Evolutionary conservation across 2,329 filamentous ascomycete species (phyloP).

Genomic region (Chrysoporthe cubensis): DNA sequence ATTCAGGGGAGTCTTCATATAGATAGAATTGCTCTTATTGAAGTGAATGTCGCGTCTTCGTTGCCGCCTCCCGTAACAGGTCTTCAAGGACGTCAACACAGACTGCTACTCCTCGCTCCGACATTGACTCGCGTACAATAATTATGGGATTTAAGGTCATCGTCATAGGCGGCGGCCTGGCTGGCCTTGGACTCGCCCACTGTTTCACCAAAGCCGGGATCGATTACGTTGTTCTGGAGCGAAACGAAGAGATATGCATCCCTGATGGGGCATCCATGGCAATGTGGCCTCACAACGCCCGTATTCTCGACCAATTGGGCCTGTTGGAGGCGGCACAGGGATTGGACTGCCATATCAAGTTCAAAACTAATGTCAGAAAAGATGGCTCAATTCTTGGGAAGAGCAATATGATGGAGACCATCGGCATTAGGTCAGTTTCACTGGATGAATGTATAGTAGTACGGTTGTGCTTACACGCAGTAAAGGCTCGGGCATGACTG

Average conservation of each 20-base stretch:
- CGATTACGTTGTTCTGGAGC: conserved; percentile 38
- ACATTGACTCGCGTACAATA: background rate
- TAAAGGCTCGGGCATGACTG: conserved; percentile 34
- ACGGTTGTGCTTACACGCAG: background rate
- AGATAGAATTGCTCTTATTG: background rate
- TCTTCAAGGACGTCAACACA: background rate
- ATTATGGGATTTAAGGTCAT: conserved; percentile 33
- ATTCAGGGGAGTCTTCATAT: background rate
- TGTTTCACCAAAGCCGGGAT: conserved; percentile 38
- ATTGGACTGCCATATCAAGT: conserved; percentile 27
- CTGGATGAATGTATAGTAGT: background rate
- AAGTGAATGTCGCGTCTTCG: background rate
- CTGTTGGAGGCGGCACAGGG: conserved; percentile 31
- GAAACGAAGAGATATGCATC: conserved; percentile 31
- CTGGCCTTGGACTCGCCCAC: conserved; percentile 38
- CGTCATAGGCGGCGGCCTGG: conserved; percentile 39
- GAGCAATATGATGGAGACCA: conserved; percentile 31
- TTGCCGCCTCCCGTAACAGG: background rate
- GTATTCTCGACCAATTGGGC: conserved; percentile 37
- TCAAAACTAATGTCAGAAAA: conserved; percentile 29
- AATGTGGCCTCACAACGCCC: conserved; percentile 34
- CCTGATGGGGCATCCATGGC: conserved; percentile 33
- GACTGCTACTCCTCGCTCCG: background rate
- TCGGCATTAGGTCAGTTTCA: conserved; percentile 25
- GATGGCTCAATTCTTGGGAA: conserved; percentile 30